These are phyloP conservation scores for Tolypocladium paradoxum DNA, from an alignment of 2,329 filamentous ascomycete species.

Conservation along the genomic window DNA sequence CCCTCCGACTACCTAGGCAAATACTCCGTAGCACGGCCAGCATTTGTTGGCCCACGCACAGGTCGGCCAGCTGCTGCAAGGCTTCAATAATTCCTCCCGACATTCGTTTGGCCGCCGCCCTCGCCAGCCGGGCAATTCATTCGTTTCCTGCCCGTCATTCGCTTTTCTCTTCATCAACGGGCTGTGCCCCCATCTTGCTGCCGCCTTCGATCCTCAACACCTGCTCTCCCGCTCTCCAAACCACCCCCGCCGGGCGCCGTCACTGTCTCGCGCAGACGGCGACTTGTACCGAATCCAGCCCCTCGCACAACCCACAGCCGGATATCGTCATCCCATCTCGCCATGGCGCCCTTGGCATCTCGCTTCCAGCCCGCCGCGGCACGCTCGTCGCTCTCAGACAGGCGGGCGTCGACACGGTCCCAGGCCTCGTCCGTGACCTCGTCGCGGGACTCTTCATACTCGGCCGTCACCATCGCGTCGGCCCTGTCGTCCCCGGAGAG, in stretches of 20 bases:
- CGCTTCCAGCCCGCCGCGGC: neutral
- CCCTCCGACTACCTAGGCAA: neutral
- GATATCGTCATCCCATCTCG: neutral
- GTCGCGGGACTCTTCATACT: constrained; percentile 19
- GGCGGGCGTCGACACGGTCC: constrained; percentile 33
- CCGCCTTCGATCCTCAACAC: neutral
- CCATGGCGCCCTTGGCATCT: neutral
- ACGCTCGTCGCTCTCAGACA: neutral
- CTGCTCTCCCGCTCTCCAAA: neutral
- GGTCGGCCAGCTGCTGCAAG: neutral
- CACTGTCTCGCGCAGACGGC: neutral
- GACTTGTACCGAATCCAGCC: neutral
- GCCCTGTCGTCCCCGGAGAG: constrained; percentile 33
- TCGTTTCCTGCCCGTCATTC: neutral
- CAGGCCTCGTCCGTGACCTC: constrained; percentile 33
- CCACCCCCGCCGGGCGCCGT: neutral
- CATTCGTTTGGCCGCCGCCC: neutral
- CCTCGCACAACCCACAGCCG: neutral
- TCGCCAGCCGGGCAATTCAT: neutral
- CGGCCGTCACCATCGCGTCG: constrained; percentile 30
- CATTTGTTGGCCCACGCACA: neutral
- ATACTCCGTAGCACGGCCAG: too few species aligned
- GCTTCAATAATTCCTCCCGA: neutral
- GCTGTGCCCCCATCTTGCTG: neutral
- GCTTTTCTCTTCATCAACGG: neutral